phyloP scores from a whole-genome alignment of 768 basidiomycete species.

The Podaxis pistillaris region DNA sequence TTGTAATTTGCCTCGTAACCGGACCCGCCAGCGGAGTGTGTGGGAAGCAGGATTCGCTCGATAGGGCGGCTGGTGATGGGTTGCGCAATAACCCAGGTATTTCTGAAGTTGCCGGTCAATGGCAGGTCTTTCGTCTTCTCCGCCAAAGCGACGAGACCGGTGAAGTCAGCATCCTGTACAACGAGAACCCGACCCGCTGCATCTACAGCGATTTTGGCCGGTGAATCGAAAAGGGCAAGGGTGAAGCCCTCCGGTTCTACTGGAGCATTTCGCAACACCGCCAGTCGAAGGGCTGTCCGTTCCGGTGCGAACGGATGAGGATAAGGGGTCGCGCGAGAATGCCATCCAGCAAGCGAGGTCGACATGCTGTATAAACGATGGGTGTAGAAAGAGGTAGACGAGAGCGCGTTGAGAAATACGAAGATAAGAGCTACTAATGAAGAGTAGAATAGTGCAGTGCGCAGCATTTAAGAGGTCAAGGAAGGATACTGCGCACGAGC shows the following conservation, averaged over 20 bases:
- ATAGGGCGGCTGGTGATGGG: slow-evolving; percentile 31
- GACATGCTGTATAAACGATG: slow-evolving; percentile 12
- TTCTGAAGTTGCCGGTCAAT: slow-evolving; percentile 27
- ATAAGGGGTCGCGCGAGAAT: slow-evolving; percentile 27
- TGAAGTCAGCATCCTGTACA: slow-evolving; percentile 25
- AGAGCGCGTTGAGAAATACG: neutral
- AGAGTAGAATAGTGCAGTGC: neutral
- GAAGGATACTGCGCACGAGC: neutral
- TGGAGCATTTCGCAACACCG: slow-evolving; percentile 32
- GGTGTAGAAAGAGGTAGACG: neutral
- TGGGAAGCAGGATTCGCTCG: slow-evolving; percentile 30
- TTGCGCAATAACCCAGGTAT: slow-evolving; percentile 34
- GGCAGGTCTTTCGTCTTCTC: slow-evolving; percentile 24
- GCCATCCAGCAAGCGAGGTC: slow-evolving; percentile 28
- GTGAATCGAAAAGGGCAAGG: slow-evolving; percentile 30
- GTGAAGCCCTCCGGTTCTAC: slow-evolving; percentile 35
- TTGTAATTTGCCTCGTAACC: slow-evolving; percentile 19
- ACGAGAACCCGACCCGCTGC: slow-evolving; percentile 27
- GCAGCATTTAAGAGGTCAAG: neutral
- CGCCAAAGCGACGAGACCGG: slow-evolving; percentile 26
- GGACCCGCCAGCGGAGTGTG: neutral
- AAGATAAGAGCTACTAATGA: neutral
- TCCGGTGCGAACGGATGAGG: slow-evolving; percentile 25
- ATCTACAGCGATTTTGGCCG: slow-evolving; percentile 26
- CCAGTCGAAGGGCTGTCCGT: slow-evolving; percentile 26